These are phyloP conservation scores for Skeletonema grethae DNA, from an alignment of 108 stramenopile genomes.

Conservation along the genomic window DNA sequence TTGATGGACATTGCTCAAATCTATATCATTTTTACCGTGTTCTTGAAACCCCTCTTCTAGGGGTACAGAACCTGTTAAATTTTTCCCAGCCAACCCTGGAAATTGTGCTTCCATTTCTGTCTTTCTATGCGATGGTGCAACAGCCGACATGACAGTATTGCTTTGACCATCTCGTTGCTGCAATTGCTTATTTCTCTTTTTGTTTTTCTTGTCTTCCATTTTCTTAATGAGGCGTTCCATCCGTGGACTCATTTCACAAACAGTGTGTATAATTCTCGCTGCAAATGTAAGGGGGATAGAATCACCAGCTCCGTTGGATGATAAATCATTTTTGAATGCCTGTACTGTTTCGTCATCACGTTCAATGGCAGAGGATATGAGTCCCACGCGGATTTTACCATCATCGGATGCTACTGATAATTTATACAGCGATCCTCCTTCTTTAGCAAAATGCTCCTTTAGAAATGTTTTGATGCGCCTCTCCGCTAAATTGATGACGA, in stretches of 20 bases:
- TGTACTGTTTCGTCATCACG: conserved; percentile 38
- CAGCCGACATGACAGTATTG: conserved; percentile 36
- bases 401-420: conserved; percentile 4
- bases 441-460: conserved; percentile 20
- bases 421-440: conserved; percentile 18
- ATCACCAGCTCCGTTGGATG: conserved; percentile 73
- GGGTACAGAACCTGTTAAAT: conserved; percentile 69
- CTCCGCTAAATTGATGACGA: conserved; percentile 91
- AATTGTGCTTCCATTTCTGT: conserved; percentile 60
- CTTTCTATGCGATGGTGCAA: conserved; percentile 38
- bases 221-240: conserved; percentile 57
- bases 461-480: conserved; percentile 53
- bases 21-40: conserved; percentile 40
- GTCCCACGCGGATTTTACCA: conserved; percentile 19
- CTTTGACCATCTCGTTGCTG: conserved; percentile 5
- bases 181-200: conserved; percentile 11
- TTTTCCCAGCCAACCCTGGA: conserved; percentile 87
- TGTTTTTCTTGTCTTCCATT: conserved; percentile 48
- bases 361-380: conserved; percentile 31
- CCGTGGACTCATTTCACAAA: conserved; percentile 65
- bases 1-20: conserved; percentile 33
- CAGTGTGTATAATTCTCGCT: conserved; percentile 60
- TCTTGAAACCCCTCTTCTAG: conserved; percentile 88
- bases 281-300: conserved; percentile 61
- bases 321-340: conserved; percentile 45